Base-by-base conservation (phyloP, 23 red algal genomes). In the Cyanidiococcus yangmingshanensis region DNA sequence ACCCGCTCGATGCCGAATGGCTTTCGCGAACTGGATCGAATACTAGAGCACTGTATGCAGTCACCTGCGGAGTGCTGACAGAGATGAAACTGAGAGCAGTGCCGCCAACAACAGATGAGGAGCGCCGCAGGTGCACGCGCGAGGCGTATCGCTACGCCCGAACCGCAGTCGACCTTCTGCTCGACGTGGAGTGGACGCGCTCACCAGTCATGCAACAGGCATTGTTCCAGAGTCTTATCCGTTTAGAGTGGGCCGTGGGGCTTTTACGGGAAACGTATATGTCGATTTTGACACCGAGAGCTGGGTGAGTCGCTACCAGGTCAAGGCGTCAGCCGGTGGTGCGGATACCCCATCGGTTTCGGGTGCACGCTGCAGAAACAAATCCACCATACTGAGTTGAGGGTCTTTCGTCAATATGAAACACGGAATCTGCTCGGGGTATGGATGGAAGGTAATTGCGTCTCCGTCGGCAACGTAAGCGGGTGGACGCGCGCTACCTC, bases 141-240 rank as follows among this genome's bases (percentile, higher is more conserved):
- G n/a, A 35, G 27, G 63, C 63, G 27, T 71, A 71, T 71, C 63
- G 27, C 21, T 71, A 71, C 63, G 63, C 63, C 7, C 3, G 27
- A 25, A 25, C n/a, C n/a, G 7, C 63, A 35, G 63, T 71, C n/a
- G 63, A 71, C 27, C 12, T 71, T 35, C 32, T 71, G 3, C n/a
- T 35, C 27, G 63, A 30, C 7, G 16, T 35, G 32, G 32, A 32
- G 7, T 29, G 63, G 63, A 3, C 12, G 32, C 12, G 32, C 63
- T 25, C 63, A 71, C 63, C 63, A 25, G 7, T 32, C 63, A 71
- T 32, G 3, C 16, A 25, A 35, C 63, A 71, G 63, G n/a, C 21
- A 7, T 35, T 71, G 27, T 2, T 7, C 16, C 63, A 71, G 63
- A 71, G 63, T 71, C 63, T 71, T 7, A 25, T 32, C 16, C 63